These are phyloP conservation scores for Croton laevigatus DNA, from an alignment of 441 rosid genomes.

Conservation along the genomic window DNA sequence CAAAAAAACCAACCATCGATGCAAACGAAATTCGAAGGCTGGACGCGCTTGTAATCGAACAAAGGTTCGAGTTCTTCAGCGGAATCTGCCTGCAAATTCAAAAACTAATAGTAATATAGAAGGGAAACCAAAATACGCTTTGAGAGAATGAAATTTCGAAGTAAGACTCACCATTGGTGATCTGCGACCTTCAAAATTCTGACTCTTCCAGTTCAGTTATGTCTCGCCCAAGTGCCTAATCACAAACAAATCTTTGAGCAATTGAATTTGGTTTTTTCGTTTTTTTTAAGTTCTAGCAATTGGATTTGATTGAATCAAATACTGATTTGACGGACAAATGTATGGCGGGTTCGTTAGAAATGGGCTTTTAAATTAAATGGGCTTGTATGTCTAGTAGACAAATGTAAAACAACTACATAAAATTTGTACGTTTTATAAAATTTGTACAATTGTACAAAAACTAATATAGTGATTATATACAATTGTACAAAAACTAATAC, in stretches of 20 bases:
- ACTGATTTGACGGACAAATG: too few species aligned
- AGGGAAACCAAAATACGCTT: not conserved
- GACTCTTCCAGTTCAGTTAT: not conserved
- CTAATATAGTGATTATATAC: too few species aligned
- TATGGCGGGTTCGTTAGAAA: not conserved
- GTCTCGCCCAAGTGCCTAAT: not conserved
- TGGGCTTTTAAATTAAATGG: not conserved
- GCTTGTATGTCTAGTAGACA: too few species aligned
- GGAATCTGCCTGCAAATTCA: slow-evolving; percentile 46
- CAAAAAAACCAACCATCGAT: slow-evolving; percentile 45
- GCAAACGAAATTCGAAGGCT: slow-evolving; percentile 49
- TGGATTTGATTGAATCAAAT: not conserved
- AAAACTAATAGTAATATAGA: not conserved
- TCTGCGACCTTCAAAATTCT: not conserved
- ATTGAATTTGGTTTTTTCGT: too few species aligned
- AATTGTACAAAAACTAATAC: too few species aligned
- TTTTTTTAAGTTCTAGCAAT: too few species aligned
- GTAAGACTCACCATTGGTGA: slow-evolving; percentile 7
- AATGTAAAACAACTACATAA: too few species aligned
- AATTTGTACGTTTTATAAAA: too few species aligned
- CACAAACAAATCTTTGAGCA: too few species aligned
- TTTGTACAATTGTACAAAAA: too few species aligned
- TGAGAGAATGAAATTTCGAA: not conserved
- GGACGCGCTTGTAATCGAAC: slow-evolving; percentile 83
- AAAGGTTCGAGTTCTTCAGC: slow-evolving; percentile 76